Conservation (phyloP, 2,329 filamentous ascomycete genomes). For the Mycogone perniciosa region DNA sequence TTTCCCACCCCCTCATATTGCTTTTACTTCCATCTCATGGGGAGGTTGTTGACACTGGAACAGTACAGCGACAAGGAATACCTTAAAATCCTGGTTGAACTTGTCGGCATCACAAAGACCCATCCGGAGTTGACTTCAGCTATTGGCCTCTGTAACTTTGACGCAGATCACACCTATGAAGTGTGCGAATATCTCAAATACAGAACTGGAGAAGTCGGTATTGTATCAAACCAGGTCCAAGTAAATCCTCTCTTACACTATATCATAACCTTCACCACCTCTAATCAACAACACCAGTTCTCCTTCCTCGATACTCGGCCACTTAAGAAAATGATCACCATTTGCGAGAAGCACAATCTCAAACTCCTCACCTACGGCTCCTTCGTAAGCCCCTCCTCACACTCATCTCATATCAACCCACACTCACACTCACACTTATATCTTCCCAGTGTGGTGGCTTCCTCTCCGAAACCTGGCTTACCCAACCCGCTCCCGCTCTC, state of each 20-base stretch:
- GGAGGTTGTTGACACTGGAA: too few species aligned
- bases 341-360: conserved; percentile 16
- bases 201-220: conserved; percentile 18
- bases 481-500: conserved; percentile 23
- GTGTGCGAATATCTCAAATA: conserved; percentile 27
- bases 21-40: too few species aligned
- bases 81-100: conserved; percentile 26
- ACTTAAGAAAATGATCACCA: conserved; percentile 15
- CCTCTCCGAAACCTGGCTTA: conserved; percentile 28
- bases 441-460: conserved; percentile 25
- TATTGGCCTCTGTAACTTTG: conserved; percentile 21
- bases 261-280: background rate
- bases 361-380: conserved; percentile 21
- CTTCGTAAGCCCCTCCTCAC: conserved; percentile 9
- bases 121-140: conserved; percentile 17
- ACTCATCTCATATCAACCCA: background rate
- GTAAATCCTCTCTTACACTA: conserved; percentile 15
- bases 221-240: conserved; percentile 23
- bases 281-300: conserved; percentile 11
- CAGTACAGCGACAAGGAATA: conserved; percentile 31
- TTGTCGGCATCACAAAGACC: conserved; percentile 30
- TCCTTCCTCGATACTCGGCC: conserved; percentile 20
- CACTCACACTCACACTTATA: too few species aligned
- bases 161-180: conserved; percentile 17
- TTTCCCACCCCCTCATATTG: background rate